Base-by-base conservation (phyloP, 805 yeast species). In the Metschnikowia gruessii region DNA sequence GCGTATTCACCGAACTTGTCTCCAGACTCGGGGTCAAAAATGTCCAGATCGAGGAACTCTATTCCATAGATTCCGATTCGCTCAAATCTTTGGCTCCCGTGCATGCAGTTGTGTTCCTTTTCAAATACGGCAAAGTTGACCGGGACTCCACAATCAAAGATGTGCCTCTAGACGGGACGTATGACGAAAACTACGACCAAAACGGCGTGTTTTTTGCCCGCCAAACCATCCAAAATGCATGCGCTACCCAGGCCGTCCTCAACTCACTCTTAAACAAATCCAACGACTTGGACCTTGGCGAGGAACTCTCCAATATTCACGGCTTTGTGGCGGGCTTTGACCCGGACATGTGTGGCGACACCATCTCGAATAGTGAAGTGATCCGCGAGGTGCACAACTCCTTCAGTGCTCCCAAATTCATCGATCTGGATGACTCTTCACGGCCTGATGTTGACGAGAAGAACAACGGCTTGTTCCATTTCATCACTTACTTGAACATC, bases 231-330 rank as follows among this genome's bases (percentile, higher is more conserved):
- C 81, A 79, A 54, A 82, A 83, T 56, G 87, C 88, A 3, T 83
- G 88, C 62, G 88, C 84, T n/a, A 83, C 88, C 1, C 85, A 80
- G 56, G 88, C 87, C 0, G 82, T 83, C 18, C 65, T 83, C 46
- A 79, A 81, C 46, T 65, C 81, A 8, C 62, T 83, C 43, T 54
- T 83, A 48, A 80, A 79, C 56, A 66, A 70, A 43, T 49, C 57
- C 7, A 59, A 53, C 3, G 62, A 54, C 4, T 45, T 81, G 11
- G 70, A 70, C 1, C 45, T 82, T 3, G 87, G 88, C 1, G 61
- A 61, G 0, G 79, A 75, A 30, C 64, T 83, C 46, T 24, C 50
- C 2, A 70, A 74, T 45, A 76, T 82, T 60, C 71, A 70, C 48
- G 63, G 64, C 42, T 83, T 83, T 58, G 76, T 76, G 0, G 59